Evolutionary conservation across 2,329 filamentous ascomycete genomes (phyloP).

Genomic region (Phoma herbarum): DNA sequence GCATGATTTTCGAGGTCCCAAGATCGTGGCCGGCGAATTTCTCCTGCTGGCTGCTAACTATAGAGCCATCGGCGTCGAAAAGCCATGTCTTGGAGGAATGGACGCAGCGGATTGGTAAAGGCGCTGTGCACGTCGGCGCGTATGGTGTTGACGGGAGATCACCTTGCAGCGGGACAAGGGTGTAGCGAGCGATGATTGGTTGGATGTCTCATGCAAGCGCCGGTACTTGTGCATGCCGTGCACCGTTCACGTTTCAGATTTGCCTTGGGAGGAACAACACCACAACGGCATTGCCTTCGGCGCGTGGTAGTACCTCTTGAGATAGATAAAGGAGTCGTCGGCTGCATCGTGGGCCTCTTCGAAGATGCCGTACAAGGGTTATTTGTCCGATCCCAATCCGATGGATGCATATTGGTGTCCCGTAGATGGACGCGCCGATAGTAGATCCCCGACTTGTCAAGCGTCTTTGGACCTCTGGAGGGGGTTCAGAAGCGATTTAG

Average conservation of each 20-base stretch:
- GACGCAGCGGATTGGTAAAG: slow-evolving; percentile 43
- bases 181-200: slow-evolving; percentile 36
- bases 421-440: not conserved
- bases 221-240: slow-evolving; percentile 34
- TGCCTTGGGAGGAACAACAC: slow-evolving; percentile 21
- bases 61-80: slow-evolving; percentile 40
- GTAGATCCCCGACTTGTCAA: not conserved
- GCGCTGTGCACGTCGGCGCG: slow-evolving; percentile 39
- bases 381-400: not conserved
- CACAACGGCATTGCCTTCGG: slow-evolving; percentile 14
- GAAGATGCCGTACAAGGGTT: not conserved
- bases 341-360: slow-evolving; percentile 3
- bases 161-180: slow-evolving; percentile 40
- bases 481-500: not conserved
- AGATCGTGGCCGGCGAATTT: slow-evolving; percentile 9
- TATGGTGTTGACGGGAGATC: slow-evolving; percentile 44
- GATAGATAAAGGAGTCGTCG: slow-evolving; percentile 7
- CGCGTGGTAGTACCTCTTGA: slow-evolving; percentile 20
- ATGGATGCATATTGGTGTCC: not conserved
- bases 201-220: slow-evolving; percentile 35
- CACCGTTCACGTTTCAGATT: slow-evolving; percentile 39
- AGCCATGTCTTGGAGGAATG: slow-evolving; percentile 36
- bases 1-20: slow-evolving; percentile 33
- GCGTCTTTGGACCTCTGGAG: not conserved
- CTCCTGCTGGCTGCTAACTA: slow-evolving; percentile 39